Base-by-base conservation (phyloP, 495 filamentous ascomycete species). In the Aspergillus sclerotioniger region DNA sequence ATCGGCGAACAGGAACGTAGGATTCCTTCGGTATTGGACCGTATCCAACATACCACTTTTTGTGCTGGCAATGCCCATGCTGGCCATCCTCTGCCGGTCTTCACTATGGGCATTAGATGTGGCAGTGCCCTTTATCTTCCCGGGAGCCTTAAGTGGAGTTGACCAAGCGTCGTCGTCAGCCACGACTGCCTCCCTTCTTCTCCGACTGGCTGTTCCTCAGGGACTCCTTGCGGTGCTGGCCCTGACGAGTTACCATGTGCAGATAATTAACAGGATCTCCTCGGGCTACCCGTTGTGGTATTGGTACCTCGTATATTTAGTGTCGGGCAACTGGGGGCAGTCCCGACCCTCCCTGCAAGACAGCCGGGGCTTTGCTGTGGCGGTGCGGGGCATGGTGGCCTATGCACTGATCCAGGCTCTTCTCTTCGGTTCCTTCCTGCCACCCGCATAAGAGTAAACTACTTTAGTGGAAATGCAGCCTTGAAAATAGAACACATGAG, bases 241-340 rank as follows among this genome's bases (percentile, higher is more conserved):
- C 8, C 63, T 92, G 25, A 88, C 86, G 8, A 89, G 71, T 48
- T 95, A 93, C 61, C 94, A 98, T 61, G 88, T 96, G 12, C 94
- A 98, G 71, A 95, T 98, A 56, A 87, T 98, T 60, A 94, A 87
- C 37, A 81, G 94, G 31, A 84, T 98, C 15, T 87, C 90, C 3
- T 96, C 92, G 0, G 91, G 88, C 0, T 97, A 91, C 71, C 88
- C 91, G 29, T 64, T 97, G 25, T 96, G 91, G 90, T 92, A 96
- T 67, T 89, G 89, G 84, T 94, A 86, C 78, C 46, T 92, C 39
- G 86, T 78, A 25, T 81, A 71, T 8, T 63, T 61, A 35, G 71
- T 67, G 15, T 53, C 76, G 35, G 66, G 63, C 35, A 51, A 66
- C 37, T 41, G 53, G 35, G 51, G 35, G 21, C 16, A 37, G 15